Conservation (phyloP, 768 basidiomycete genomes). For the Kwoniella botswanensis region DNA sequence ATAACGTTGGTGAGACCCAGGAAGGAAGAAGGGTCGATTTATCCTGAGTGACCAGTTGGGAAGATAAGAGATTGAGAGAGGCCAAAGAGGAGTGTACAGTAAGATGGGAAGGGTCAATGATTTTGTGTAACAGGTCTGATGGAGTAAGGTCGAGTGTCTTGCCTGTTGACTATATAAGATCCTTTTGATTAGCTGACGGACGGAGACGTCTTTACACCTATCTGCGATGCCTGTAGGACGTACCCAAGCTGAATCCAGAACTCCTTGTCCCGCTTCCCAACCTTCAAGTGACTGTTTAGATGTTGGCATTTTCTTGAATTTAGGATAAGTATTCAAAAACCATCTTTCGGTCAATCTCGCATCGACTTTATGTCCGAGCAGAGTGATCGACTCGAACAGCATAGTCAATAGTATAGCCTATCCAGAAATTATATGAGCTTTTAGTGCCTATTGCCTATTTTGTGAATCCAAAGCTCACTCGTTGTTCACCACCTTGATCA, state of each 20-base stretch:
- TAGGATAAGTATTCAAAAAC: slow-evolving; percentile 32
- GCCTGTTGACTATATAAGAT: neutral
- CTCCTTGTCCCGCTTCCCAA: slow-evolving; percentile 3
- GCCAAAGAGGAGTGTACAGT: slow-evolving; percentile 23
- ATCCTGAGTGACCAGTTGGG: neutral
- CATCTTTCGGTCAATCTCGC: slow-evolving; percentile 28
- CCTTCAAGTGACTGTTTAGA: neutral
- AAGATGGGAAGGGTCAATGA: slow-evolving; percentile 19
- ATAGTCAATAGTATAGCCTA: slow-evolving; percentile 39
- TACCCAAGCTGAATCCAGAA: slow-evolving; percentile 20
- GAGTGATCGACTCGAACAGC: slow-evolving; percentile 26
- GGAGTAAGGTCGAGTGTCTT: slow-evolving; percentile 6
- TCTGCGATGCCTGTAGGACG: neutral
- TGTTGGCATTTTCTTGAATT: slow-evolving; percentile 5
- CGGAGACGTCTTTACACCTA: neutral
- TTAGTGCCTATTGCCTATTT: neutral
- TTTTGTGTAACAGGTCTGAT: neutral
- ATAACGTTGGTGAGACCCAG: neutral
- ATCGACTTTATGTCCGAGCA: slow-evolving; percentile 27
- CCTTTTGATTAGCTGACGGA: neutral
- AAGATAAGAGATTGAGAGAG: slow-evolving; percentile 23
- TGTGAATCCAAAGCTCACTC: slow-evolving; percentile 8
- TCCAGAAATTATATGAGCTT: neutral
- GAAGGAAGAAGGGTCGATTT: neutral
- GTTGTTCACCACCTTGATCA: slow-evolving; percentile 31